Base-by-base conservation (phyloP, 2,329 filamentous ascomycete species). In the Fusarium sp. region DNA sequence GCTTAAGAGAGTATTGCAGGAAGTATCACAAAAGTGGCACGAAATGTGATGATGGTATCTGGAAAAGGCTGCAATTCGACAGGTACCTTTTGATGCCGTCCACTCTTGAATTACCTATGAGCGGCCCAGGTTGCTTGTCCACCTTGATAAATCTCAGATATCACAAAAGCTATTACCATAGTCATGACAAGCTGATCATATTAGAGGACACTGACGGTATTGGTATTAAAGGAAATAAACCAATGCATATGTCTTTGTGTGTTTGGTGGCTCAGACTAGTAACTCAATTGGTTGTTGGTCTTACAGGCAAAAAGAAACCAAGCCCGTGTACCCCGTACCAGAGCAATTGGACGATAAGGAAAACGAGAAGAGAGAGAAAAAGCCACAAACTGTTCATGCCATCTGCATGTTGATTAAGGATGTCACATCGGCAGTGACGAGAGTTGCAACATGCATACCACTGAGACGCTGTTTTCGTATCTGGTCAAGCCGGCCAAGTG, bases 381-480 rank as follows among this genome's bases (percentile, higher is more conserved):
- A 58, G 49, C 63, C 35, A 56, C 63, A 67, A 39, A 24, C 35
- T 44, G 28, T 36, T 60, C 51, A 60, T 52, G 42, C 44, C 22
- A 51, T 47, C 48, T 68, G 55, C 45, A 68, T 39, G 57, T 64
- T 36, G 45, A 28, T 38, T 38, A 56, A 60, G 49, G 41, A 49
- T 70, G 55, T 33, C 31, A 70, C 26, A 71, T 66, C 55, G 20
- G 51, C 55, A 24, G 39, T 61, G 62, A 65, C 42, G 51, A 74
- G 47, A 74, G 36, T 33, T 62, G 38, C 42, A 69, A 48, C 54
- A 36, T 74, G 59, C 67, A 74, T 62, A 45, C 51, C 51, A 42
- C 39, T 22, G 49, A 59, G 48, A 38, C 56, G 41, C 48, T 51
- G 42, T 49, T 48, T 28, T 57, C 45, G 49, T 61, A 22, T 65